Evolutionary conservation across 176 grass and related monocot species (phyloP).

Genomic region (Hyparrhenia diplandra): DNA sequence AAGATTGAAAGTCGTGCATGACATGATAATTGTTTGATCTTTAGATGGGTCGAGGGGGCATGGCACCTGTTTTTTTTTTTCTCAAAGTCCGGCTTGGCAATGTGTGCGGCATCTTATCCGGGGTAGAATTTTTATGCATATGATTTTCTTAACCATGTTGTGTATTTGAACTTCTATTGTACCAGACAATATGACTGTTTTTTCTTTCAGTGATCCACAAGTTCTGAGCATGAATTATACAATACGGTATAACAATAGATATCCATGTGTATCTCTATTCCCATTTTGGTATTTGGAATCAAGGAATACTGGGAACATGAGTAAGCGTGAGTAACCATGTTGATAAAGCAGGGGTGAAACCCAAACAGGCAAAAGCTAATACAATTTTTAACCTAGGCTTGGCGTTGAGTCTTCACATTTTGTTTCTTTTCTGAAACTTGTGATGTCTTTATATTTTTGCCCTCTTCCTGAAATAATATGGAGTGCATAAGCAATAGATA

Average conservation of each 20-base stretch:
- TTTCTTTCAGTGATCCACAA: background rate
- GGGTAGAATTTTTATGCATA: slow-evolving; percentile 37
- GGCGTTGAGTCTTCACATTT: background rate
- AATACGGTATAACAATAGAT: background rate
- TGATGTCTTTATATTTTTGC: background rate
- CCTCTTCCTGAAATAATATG: background rate
- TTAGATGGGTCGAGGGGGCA: slow-evolving; percentile 90
- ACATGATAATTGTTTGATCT: slow-evolving; percentile 22
- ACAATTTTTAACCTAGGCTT: background rate
- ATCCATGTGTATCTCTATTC: background rate
- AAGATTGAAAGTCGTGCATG: slow-evolving; percentile 5
- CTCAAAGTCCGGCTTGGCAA: slow-evolving; percentile 77
- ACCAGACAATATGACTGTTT: background rate
- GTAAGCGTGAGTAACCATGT: slow-evolving; percentile 2
- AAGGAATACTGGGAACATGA: background rate
- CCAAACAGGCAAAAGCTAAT: background rate
- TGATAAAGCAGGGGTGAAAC: background rate
- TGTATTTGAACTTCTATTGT: background rate
- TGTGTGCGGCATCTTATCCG: slow-evolving; percentile 98
- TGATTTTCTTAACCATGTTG: slow-evolving; percentile 13
- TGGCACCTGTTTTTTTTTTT: slow-evolving; percentile 90
- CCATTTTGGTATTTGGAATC: background rate
- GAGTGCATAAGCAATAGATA: background rate
- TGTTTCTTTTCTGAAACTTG: background rate
- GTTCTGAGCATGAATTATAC: background rate